Percentiles rank a stretch among this genome's conserved stretches.
Evolutionary conservation across 306 rosid genomes (phyloP).

Genomic region (Bauhinia variegata): DNA sequence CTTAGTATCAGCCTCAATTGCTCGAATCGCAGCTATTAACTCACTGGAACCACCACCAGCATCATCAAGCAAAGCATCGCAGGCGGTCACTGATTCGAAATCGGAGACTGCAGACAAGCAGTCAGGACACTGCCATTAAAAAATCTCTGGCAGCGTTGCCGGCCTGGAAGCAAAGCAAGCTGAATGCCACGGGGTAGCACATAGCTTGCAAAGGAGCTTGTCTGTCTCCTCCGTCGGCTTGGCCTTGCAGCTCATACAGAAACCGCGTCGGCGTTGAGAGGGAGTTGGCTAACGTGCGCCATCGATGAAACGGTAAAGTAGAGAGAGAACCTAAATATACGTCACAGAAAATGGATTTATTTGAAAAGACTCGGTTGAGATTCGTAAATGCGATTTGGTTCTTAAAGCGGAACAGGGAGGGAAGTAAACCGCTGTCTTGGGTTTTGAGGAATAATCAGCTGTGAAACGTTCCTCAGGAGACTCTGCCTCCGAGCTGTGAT

Average conservation of each 20-base stretch:
- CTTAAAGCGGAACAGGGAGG: too few relatives aligned
- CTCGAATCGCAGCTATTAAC: slow-evolving; percentile 49
- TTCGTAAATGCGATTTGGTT: not conserved
- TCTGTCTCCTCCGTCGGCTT: slow-evolving; percentile 45
- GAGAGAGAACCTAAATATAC: not conserved
- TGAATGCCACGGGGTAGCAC: slow-evolving; percentile 59
- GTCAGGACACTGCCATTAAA: slow-evolving; percentile 64
- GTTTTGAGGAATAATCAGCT: too few relatives aligned
- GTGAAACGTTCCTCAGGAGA: too few relatives aligned
- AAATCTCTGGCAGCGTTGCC: slow-evolving; percentile 43
- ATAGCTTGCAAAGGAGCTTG: slow-evolving; percentile 50
- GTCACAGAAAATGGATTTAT: not conserved
- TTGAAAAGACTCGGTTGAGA: not conserved
- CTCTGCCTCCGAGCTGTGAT: too few relatives aligned
- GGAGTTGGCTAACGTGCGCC: slow-evolving; percentile 42
- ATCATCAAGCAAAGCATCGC: not conserved
- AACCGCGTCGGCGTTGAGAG: slow-evolving; percentile 56
- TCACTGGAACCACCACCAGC: slow-evolving; percentile 25
- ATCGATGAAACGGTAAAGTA: slow-evolving; percentile 7
- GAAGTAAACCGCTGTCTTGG: too few relatives aligned
- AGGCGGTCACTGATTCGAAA: not conserved
- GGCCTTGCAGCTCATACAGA: slow-evolving; percentile 58
- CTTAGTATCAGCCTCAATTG: slow-evolving; percentile 53
- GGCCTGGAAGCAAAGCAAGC: slow-evolving; percentile 46
- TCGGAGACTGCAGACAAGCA: slow-evolving; percentile 39